These are phyloP conservation scores for Leptographium lundbergii DNA, from an alignment of 2,329 filamentous ascomycete species.

Conservation along the genomic window DNA sequence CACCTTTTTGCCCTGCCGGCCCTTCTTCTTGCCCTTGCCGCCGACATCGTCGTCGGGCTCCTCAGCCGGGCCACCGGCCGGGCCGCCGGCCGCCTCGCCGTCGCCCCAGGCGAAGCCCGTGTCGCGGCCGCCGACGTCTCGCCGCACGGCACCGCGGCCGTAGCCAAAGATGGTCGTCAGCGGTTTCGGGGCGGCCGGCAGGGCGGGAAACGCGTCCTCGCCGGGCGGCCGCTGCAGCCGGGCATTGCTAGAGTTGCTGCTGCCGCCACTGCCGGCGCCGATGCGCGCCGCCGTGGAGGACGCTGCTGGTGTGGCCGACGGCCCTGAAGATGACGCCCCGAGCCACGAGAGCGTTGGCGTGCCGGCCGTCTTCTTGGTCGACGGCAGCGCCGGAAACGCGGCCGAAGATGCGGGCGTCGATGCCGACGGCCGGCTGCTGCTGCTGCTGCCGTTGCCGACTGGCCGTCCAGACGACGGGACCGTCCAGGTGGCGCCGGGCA, in stretches of 20 bases:
- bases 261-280: slow-evolving; percentile 4
- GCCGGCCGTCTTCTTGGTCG: slow-evolving; percentile 4
- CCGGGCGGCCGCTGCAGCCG: slow-evolving; percentile 11
- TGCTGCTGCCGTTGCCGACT: slow-evolving; percentile 9
- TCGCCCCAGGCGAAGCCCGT: slow-evolving; percentile 42
- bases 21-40: slow-evolving; percentile 40
- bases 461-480: slow-evolving; percentile 14
- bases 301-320: slow-evolving; percentile 6
- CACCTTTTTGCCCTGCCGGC: slow-evolving; percentile 49
- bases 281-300: not conserved
- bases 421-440: not conserved
- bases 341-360: slow-evolving; percentile 12
- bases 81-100: slow-evolving; percentile 11
- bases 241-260: not conserved
- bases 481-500: slow-evolving; percentile 13
- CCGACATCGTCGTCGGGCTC: slow-evolving; percentile 14
- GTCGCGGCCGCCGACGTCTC: slow-evolving; percentile 35
- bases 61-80: slow-evolving; percentile 4
- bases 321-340: not conserved
- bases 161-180: slow-evolving; percentile 50
- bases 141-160: slow-evolving; percentile 39
- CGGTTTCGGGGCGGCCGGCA: slow-evolving; percentile 65
- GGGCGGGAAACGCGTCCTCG: slow-evolving; percentile 64
- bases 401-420: slow-evolving; percentile 17
- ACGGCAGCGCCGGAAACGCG: slow-evolving; percentile 33